Conservation (phyloP, 2,329 filamentous ascomycete species). For the Elsinoe ampelina region DNA sequence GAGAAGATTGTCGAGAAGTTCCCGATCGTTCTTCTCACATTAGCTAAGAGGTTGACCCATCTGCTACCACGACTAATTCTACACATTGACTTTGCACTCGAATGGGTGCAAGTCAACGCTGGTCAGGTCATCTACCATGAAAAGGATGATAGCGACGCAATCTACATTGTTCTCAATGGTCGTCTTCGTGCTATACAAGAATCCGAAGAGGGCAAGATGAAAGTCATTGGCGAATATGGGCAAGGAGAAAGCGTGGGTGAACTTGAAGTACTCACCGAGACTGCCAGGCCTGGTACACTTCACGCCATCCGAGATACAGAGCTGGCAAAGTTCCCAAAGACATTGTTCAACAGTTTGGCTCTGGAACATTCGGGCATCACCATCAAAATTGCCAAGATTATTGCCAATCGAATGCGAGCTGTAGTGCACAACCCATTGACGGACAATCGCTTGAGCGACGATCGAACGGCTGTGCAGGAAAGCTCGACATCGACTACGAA, state of each 20-base stretch:
- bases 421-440: slow-evolving; percentile 71
- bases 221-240: slow-evolving; percentile 82
- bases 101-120: slow-evolving; percentile 95
- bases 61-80: slow-evolving; percentile 81
- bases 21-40: slow-evolving; percentile 83
- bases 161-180: slow-evolving; percentile 95
- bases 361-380: slow-evolving; percentile 97
- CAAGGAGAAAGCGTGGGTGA: slow-evolving; percentile 98
- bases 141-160: slow-evolving; percentile 91
- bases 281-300: slow-evolving; percentile 76
- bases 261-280: slow-evolving; percentile 93
- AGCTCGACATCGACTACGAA: slow-evolving; percentile 81
- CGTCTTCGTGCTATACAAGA: slow-evolving; percentile 79
- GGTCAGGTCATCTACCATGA: slow-evolving; percentile 92
- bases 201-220: slow-evolving; percentile 68
- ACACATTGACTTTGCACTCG: slow-evolving; percentile 95
- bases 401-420: slow-evolving; percentile 86
- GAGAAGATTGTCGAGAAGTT: slow-evolving; percentile 90
- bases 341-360: slow-evolving; percentile 92
- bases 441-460: slow-evolving; percentile 29
- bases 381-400: slow-evolving; percentile 98
- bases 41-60: slow-evolving; percentile 89
- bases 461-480: slow-evolving; percentile 47
- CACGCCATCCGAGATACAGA: slow-evolving; percentile 97
- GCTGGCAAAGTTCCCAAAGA: slow-evolving; percentile 89